Conservation (phyloP, 2,329 filamentous ascomycete genomes). For the Fusarium sp. region DNA sequence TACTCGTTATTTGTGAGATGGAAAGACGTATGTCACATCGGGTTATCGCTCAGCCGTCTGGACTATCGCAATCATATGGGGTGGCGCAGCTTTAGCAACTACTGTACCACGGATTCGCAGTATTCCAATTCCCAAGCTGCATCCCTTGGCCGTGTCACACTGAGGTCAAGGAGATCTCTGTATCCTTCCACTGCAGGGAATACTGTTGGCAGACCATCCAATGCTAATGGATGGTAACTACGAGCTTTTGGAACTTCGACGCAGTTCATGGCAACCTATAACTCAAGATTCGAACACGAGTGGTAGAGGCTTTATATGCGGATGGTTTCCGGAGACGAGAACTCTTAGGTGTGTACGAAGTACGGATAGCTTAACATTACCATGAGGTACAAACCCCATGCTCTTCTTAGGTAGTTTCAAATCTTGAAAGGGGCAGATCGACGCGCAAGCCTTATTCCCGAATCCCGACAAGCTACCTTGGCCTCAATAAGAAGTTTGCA, state of each 20-base stretch:
- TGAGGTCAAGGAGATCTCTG: neutral
- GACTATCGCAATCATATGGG: neutral
- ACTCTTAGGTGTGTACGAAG: neutral
- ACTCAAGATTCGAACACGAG: neutral
- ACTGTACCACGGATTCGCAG: neutral
- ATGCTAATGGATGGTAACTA: neutral
- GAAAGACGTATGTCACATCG: neutral
- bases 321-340: neutral
- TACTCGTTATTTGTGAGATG: neutral
- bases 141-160: neutral
- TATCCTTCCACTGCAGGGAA: neutral
- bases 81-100: neutral
- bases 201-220: neutral
- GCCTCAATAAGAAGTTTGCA: neutral
- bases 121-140: neutral
- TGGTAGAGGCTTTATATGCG: neutral
- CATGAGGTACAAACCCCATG: neutral
- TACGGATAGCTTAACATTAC: too few relatives aligned
- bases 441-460: slow-evolving; percentile 36
- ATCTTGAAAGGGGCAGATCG: slow-evolving; percentile 9
- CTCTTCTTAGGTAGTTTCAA: slow-evolving; percentile 11
- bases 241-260: neutral
- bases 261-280: neutral
- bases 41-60: neutral
- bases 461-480: slow-evolving; percentile 24